These are phyloP conservation scores for Hypomontagnella monticulosa DNA, from an alignment of 495 filamentous ascomycete genomes.

Conservation along the genomic window DNA sequence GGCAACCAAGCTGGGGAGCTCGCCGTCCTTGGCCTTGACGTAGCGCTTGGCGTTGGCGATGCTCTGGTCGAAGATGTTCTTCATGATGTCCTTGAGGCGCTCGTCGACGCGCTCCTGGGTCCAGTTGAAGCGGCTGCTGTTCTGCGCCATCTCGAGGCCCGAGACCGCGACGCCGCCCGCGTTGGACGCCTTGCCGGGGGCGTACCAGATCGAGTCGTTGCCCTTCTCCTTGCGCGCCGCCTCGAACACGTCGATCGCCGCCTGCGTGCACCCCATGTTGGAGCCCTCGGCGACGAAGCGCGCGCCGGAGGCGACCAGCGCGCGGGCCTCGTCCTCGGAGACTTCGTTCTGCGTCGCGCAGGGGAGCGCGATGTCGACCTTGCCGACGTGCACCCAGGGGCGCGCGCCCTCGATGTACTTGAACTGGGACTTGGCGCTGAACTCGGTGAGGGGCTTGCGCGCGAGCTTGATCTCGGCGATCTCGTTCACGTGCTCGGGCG, in stretches of 20 bases:
- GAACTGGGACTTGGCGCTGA: constrained; percentile 67
- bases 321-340: constrained; percentile 84
- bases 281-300: constrained; percentile 95
- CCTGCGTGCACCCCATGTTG: constrained; percentile 99
- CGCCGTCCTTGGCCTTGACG: constrained; percentile 76
- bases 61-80: constrained; percentile 90
- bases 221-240: constrained; percentile 75
- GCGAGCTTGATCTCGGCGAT: constrained; percentile 88
- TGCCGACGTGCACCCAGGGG: constrained; percentile 88
- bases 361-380: constrained; percentile 91
- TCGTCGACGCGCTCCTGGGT: constrained; percentile 88
- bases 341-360: constrained; percentile 98
- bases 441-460: constrained; percentile 79
- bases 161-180: constrained; percentile 97
- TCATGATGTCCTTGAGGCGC: constrained; percentile 94
- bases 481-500: constrained; percentile 74
- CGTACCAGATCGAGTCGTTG: constrained; percentile 87
- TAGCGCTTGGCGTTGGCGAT: constrained; percentile 90
- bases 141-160: constrained; percentile 99
- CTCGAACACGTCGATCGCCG: constrained; percentile 95
- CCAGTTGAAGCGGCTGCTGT: constrained; percentile 86
- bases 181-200: constrained; percentile 95
- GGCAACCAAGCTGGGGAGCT: constrained; percentile 88
- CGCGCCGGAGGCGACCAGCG: constrained; percentile 76
- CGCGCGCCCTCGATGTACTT: constrained; percentile 88